Evolutionary conservation across 345 rosid species (phyloP), one percentile per base, ranked within the genome.

Genomic region (Zanthoxylum bungeanum): DNA sequence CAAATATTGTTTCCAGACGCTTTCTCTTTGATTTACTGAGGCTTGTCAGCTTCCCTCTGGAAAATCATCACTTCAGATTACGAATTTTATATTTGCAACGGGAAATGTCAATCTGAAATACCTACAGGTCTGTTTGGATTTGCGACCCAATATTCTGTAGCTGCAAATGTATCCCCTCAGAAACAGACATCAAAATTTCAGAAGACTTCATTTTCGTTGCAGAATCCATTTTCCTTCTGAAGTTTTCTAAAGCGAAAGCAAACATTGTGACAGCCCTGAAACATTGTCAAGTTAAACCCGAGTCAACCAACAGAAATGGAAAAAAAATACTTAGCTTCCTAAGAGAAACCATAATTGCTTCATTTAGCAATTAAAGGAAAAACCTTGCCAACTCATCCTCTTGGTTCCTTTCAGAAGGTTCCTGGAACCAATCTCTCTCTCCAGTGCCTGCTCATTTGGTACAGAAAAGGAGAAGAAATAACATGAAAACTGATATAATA

Each of bases 331-430:
- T 61, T 37, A 68, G 36, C 40, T 31, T 47, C 51, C 36, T 16
- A 31, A 33, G 65, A 47, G 47, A 55, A 39, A 25, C 28, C 55
- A 39, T 40, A 47, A 33, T 11, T 37, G 63, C 55, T 58, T 10
- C 49, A 22, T 36, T 40, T 71, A 33, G 52, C 66, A 72, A n/a
- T 56, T 44, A 68, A 59, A 76, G 24, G 75, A 70, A 60, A 75
- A 72, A 93, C 98, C 97, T 96, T 72, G 85, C 82, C 81, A 83
- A 73, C 62, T 88, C 99, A 77, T 85, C 89, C 79, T 79, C 89
- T 73, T 78, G 84, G 62, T 75, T 79, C 77, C 72, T 80, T 75
- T 84, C 91, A 52, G 79, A 73, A 63, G 76, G 73, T 75, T 79
- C 90, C 76, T 71, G 78, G 42, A 40, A 77, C 87, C 78, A 82